Evolutionary conservation across 192 early-diverging fungal genomes (phyloP), one percentile per base, ranked within the genome.

Genomic region (Geranomyces variabilis): DNA sequence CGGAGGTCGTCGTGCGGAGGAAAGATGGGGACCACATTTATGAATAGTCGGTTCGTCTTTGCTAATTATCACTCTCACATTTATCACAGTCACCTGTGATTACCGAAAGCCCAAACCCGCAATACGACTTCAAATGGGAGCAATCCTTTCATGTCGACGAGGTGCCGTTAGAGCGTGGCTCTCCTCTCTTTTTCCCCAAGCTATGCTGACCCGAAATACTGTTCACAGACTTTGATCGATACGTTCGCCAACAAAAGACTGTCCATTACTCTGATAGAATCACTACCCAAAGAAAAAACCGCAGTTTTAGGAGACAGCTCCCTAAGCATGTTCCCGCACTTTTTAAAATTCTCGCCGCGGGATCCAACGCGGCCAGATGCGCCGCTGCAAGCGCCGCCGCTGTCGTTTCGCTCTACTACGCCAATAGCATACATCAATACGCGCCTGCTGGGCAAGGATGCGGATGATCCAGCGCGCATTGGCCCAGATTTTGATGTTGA

Each of bases 231-330:
- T 33, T 64, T 87, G 17, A 74, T 88, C 26, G 87, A 88, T 41
- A 85, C 75, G 15, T 75, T 88, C 58, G 79, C 79, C 41, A 88
- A 86, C 77, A 84, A 84, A 61, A 77, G 70, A 14, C 55, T 88
- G 19, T 59, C 64, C 26, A 67, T 88, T 12, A 83, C 81, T 8
- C 63, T 88, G 28, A 77, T 87, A 29, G 87, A 88, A 59, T 83
- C 84, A 0, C 77, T 88, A 13, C 87, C 87, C 17, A 88, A 88
- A 74, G 87, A 88, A 59, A 88, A 88, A 57, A 88, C 84, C 7
- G 75, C 80, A 44, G 47, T 84, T 0, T 62, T 88, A 3, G 87
- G 87, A 34, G 80, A 78, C 6, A 65, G 72, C n/a, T 81, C 89
- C 22, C 41, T 85, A 1, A 68, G 57, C 30, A 68, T 88, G 36